Evolutionary conservation across 208 protist genomes (phyloP).

Genomic region (Trypanosoma scelopori): DNA sequence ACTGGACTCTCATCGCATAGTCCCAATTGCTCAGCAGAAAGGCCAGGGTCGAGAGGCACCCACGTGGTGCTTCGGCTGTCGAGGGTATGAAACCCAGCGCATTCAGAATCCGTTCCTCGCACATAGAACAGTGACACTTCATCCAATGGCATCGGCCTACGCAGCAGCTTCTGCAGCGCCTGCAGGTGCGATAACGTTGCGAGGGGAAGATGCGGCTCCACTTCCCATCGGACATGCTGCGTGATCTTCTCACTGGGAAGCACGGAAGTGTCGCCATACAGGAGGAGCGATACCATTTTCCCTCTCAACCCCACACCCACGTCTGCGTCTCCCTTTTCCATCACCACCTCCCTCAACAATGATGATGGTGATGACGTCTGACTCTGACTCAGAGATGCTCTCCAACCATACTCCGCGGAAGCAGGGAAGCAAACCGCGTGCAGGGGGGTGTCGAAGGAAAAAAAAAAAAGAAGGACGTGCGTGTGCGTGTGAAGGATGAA

Average conservation of each 20-base stretch:
- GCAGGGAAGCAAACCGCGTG: too few relatives aligned
- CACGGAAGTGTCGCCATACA: not conserved
- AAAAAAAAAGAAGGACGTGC: conserved; percentile 2
- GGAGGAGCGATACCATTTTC: conserved; percentile 7
- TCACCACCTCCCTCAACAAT: not conserved
- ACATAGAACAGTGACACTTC: conserved; percentile 5
- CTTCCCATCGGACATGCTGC: conserved; percentile 3
- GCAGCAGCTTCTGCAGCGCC: not conserved
- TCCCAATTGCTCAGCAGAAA: not conserved
- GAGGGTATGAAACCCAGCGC: not conserved
- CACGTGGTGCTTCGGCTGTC: not conserved
- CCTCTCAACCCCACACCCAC: not conserved
- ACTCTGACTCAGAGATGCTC: not conserved
- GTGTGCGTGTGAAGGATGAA: too few relatives aligned
- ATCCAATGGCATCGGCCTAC: not conserved
- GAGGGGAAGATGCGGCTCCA: conserved; percentile 4
- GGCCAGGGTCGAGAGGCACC: not conserved
- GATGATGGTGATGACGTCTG: not conserved
- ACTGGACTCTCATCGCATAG: not conserved
- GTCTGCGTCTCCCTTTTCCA: not conserved
- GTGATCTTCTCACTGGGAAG: not conserved
- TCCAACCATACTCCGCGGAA: too few relatives aligned
- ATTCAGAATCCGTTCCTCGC: not conserved
- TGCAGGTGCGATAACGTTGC: not conserved
- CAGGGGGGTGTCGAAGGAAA: too few relatives aligned